phyloP scores from a whole-genome alignment of 345 rosid genomes.

The Euphorbia tirucalli region DNA sequence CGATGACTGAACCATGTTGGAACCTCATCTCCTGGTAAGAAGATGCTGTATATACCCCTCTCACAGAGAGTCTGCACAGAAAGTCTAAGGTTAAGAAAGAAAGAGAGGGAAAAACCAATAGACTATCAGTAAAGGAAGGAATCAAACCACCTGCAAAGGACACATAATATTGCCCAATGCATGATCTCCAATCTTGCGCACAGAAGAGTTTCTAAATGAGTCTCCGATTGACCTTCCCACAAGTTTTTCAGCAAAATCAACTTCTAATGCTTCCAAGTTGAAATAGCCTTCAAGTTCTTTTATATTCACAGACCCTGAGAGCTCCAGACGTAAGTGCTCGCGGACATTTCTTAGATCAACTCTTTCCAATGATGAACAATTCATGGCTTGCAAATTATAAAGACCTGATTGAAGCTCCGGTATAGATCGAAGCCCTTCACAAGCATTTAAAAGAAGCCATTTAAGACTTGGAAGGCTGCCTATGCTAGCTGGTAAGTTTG shows the following conservation, averaged over 20 bases:
- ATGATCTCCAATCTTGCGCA: neutral
- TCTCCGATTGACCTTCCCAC: neutral
- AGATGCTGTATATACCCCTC: constrained; percentile 14
- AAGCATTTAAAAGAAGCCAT: neutral
- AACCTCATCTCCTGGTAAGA: neutral
- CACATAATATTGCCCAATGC: neutral
- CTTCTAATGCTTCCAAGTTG: constrained; percentile 12
- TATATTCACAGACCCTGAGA: constrained; percentile 1
- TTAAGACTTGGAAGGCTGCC: constrained; percentile 6
- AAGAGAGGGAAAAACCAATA: neutral
- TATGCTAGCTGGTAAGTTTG: constrained; percentile 12
- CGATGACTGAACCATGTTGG: constrained; percentile 12
- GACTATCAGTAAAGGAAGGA: neutral
- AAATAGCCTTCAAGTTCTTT: constrained; percentile 10
- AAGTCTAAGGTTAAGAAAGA: neutral
- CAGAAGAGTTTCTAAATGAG: neutral
- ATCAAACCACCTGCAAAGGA: constrained; percentile 12
- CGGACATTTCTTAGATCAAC: constrained; percentile 1
- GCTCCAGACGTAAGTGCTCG: neutral
- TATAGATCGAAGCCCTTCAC: constrained; percentile 4
- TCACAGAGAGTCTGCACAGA: constrained; percentile 4
- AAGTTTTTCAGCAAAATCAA: constrained; percentile 3
- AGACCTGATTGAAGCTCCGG: constrained; percentile 16
- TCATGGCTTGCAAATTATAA: neutral
- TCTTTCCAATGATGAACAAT: neutral